These are phyloP conservation scores for Fusarium redolens DNA, from an alignment of 2,329 filamentous ascomycete genomes.

Conservation along the genomic window DNA sequence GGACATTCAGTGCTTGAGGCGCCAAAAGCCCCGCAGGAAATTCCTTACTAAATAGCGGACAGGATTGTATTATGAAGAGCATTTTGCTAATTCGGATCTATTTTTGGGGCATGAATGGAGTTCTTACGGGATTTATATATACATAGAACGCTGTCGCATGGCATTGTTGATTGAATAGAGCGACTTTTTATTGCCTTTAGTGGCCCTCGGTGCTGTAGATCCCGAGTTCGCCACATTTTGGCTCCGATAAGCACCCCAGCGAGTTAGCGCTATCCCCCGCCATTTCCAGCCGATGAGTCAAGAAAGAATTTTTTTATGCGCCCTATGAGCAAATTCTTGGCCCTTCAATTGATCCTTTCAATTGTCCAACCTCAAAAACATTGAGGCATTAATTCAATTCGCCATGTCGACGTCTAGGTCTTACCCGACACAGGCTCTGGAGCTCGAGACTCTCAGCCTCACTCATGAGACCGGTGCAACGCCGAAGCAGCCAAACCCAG, in stretches of 20 bases:
- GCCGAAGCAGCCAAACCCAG: slow-evolving; percentile 14
- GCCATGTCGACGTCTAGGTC: slow-evolving; percentile 1
- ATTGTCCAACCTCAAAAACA: neutral
- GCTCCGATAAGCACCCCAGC: neutral
- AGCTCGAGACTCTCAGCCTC: slow-evolving; percentile 12
- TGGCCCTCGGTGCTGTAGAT: neutral
- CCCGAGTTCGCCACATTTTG: slow-evolving; percentile 1
- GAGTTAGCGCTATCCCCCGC: slow-evolving; percentile 9
- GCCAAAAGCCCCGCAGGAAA: neutral
- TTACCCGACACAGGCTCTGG: slow-evolving; percentile 9
- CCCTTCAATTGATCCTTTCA: neutral
- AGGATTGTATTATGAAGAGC: fast-evolving
- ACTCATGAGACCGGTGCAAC: neutral
- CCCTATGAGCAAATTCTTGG: neutral
- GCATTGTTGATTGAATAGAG: neutral
- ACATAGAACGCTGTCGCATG: neutral
- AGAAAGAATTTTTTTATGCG: slow-evolving; percentile 7
- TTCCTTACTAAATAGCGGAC: neutral
- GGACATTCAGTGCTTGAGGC: neutral
- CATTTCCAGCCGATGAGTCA: slow-evolving; percentile 10
- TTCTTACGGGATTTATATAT: neutral
- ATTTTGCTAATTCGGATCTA: too few species aligned
- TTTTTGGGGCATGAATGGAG: neutral
- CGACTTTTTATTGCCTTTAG: neutral
- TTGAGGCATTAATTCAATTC: neutral